Base-by-base conservation (phyloP, 805 yeast genomes). In the Metschnikowia koreensis region DNA sequence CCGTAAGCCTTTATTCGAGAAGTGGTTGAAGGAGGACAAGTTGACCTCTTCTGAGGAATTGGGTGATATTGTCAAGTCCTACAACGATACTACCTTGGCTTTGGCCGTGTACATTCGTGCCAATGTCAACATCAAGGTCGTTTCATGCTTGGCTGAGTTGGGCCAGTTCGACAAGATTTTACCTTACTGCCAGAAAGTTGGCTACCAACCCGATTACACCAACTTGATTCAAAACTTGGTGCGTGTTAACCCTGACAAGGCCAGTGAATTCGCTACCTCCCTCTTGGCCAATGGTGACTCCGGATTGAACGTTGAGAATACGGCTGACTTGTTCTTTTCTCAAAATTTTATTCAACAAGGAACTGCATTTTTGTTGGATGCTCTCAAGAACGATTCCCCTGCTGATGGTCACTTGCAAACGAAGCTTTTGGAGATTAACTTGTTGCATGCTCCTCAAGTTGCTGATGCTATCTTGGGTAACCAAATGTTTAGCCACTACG, bases 401-500 rank as follows among this genome's bases (percentile, higher is more conserved):
- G 87, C 92, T 57, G 97, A 94, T 66, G 97, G 97, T 15, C 96
- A 91, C 65, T 78, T 94, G 66, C 99, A 94, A 78, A 94, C 99
- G 8, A 84, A 96, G 65, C 82, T 94, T 47, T 81, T 94, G 60
- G 99, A 94, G 73, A 90, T 89, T 60, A 94, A 94, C 70, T 78
- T 94, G 67, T 70, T 89, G 66, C 96, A 92, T 68, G 99, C 99
- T 15, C 99, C 99, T 47, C 99, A 94, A 79, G 99, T 94, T 51
- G 99, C 99, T 41, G 99, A 94, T 72, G 99, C 99, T 17, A 94
- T 94, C 60, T 79, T 94, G 63, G 97, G 97, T 54, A 94, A 93
- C 71, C 84, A 86, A 54, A 93, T 94, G 89, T 94, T 96, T 75
- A 83, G 92, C 59, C 97, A 92, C 67, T 94, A 89, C 70, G 99